Conservation (phyloP, 2,329 filamentous ascomycete genomes). For the Metarhizium guizhouense region DNA sequence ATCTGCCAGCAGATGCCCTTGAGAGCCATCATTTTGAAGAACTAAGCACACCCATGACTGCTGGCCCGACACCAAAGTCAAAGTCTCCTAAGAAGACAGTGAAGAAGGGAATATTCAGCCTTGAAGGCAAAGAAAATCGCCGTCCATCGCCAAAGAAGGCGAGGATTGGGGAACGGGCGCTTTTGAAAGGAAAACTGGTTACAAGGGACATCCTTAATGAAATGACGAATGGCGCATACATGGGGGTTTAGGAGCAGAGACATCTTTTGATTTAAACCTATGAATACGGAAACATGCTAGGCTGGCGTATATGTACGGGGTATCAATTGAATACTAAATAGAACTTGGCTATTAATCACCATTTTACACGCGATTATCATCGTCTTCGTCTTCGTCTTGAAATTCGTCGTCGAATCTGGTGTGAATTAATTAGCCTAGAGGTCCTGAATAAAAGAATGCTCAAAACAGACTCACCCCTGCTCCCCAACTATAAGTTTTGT, state of each 20-base stretch:
- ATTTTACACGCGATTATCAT: conserved; percentile 4
- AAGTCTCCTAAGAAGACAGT: conserved; percentile 21
- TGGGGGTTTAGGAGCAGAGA: conserved; percentile 2
- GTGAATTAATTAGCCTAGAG: neutral
- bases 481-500: conserved; percentile 51
- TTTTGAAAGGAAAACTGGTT: conserved; percentile 59
- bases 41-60: conserved; percentile 34
- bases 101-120: conserved; percentile 9
- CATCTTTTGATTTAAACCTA: neutral
- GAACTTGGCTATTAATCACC: neutral
- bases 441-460: neutral
- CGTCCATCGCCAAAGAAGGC: conserved; percentile 42
- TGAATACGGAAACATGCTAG: neutral
- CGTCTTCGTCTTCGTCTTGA: conserved; percentile 15
- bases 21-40: conserved; percentile 62
- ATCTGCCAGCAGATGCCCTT: conserved; percentile 56
- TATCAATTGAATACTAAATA: conserved; percentile 7
- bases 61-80: conserved; percentile 6
- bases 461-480: conserved; percentile 27
- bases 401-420: conserved; percentile 26
- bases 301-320: conserved; percentile 8
- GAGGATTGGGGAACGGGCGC: conserved; percentile 49
- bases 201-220: conserved; percentile 74
- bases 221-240: conserved; percentile 37
- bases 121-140: conserved; percentile 35